Evolutionary conservation across 257 asterid genomes (phyloP).

Genomic region (Misopates orontium): DNA sequence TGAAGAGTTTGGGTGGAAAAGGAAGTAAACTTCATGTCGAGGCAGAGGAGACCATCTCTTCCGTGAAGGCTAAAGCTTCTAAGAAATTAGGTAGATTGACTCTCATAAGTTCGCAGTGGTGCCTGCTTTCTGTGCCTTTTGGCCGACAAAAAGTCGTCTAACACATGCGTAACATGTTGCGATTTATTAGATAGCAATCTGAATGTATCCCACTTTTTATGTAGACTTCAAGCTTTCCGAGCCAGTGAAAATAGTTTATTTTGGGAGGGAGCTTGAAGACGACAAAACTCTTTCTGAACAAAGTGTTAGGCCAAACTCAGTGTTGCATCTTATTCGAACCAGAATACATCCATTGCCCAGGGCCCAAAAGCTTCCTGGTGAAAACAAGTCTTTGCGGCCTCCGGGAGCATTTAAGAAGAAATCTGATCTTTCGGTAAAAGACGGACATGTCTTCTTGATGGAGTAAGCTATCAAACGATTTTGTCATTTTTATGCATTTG

Average conservation of each 20-base stretch:
- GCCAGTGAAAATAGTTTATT: conserved; percentile 80
- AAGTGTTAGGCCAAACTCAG: conserved; percentile 77
- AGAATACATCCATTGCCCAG: conserved; percentile 77
- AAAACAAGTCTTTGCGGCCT: conserved; percentile 93
- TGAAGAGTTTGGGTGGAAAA: conserved; percentile 98
- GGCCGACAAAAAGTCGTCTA: conserved; percentile 8
- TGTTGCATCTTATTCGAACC: conserved; percentile 95
- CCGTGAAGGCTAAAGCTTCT: conserved; percentile 90
- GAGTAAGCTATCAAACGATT: conserved; percentile 66
- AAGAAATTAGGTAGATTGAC: conserved; percentile 75
- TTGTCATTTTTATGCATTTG: conserved; percentile 10
- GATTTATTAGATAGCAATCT: conserved; percentile 24
- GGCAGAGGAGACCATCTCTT: conserved; percentile 77
- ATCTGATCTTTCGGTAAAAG: conserved; percentile 96
- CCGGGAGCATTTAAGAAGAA: conserved; percentile 99
- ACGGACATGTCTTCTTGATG: conserved; percentile 95
- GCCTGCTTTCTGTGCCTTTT: conserved; percentile 23
- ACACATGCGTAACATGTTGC: background rate
- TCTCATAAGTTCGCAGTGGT: conserved; percentile 7
- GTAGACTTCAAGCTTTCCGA: conserved; percentile 89
- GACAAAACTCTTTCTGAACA: conserved; percentile 75
- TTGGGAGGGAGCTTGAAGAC: conserved; percentile 93
- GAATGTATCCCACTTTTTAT: conserved; percentile 24
- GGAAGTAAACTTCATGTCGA: conserved; percentile 97
- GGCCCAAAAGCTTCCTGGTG: conserved; percentile 97